Evolutionary conservation across 805 yeast genomes (phyloP), one percentile per base, ranked within the genome.

Genomic region (Tetrapisispora fleetii): DNA sequence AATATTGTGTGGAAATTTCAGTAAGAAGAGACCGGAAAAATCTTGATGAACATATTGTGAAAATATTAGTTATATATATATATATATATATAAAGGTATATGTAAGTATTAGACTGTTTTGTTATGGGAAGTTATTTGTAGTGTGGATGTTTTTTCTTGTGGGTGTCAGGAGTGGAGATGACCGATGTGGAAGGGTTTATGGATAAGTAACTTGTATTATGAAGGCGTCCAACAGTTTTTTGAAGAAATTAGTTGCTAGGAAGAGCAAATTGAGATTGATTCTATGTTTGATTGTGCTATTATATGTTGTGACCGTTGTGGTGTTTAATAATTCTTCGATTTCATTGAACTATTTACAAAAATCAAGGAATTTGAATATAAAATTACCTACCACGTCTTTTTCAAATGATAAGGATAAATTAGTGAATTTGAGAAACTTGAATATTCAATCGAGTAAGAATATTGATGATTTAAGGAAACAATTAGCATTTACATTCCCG

Each of bases 401-500:
- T 11, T 19, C 28, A 17, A 9, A 19, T 30, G 17, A 40, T 3
- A 48, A 50, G 9, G 19, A 40, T 3, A 48, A 51, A 9, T 49
- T 49, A 8, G 16, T 57, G 16, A 54, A 63, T 49, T 43, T 63
- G 50, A 57, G 54, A 46, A 43, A 43, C 9, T 50, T 40, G 1
- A 19, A 27, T n/a, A 30, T 21, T 30, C 14, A 41, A 22, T 21
- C 42, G 43, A 10, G 32, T 43, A 3, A 35, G 41, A 27, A 46
- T 5, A 38, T 51, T 5, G 18, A 46, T 35, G 57, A 61, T 46
- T 43, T 66, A 33, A 57, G 70, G 35, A 53, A 55, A 32, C 87
- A 85, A 60, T 71, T 90, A 52, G 73, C 83, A 18, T 79, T 67
- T 60, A 76, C 83, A 55, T 85, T 79, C 61, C 95, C 96, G 0